Base-by-base conservation (phyloP, 192 early-diverging fungal genomes). In the Spinellus fusiger region DNA sequence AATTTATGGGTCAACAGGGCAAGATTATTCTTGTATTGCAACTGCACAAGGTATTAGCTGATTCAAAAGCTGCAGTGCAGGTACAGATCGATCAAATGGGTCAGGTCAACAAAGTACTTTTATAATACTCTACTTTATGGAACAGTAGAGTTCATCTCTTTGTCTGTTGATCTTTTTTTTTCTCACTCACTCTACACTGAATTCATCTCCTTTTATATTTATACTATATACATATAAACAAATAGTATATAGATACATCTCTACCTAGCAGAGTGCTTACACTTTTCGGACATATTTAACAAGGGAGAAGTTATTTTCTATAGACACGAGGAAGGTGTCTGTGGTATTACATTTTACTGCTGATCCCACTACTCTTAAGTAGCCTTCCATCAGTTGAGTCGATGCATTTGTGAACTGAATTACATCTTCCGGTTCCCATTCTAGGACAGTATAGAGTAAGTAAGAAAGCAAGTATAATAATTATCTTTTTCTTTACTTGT, bases 1-100 rank as follows among this genome's bases (percentile, higher is more conserved):
- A 37, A 3, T 62, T 68, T 50, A 47, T 62, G 38, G 61, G 64
- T 32, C 56, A 65, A 59, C 34, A 66, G 53, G 64, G 70, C n/a
- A 53, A 52, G 18, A 48, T 28, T 26, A 61, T 63, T 29, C 34
- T 66, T 2, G 40, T 54, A 18, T 32, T 66, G 15, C 64, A 62
- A 20, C 12, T 72, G n/a, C 60, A 62, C 23, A 63, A 61, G 25
- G 32, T 60, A 28, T 35, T 66, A 22, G 31, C 60, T 16, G 59
- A 72, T 13, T 31, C 64, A 15, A 31, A 28, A 33, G 34, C 44
- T 31, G 32, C 38, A 20, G 69, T 71, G 3, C 54, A 64, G 40
- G 1, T 16, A 3, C 32, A 71, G 23, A 51, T 55, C 25, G n/a
- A 61, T 26, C 38, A 56, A 3, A 65, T 56, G 54, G 63, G 54